A percentile compares a stretch with the other conserved stretches of the same genome.
Conservation (phyloP, 129 eudicot genomes). For the Mikania micrantha region DNA sequence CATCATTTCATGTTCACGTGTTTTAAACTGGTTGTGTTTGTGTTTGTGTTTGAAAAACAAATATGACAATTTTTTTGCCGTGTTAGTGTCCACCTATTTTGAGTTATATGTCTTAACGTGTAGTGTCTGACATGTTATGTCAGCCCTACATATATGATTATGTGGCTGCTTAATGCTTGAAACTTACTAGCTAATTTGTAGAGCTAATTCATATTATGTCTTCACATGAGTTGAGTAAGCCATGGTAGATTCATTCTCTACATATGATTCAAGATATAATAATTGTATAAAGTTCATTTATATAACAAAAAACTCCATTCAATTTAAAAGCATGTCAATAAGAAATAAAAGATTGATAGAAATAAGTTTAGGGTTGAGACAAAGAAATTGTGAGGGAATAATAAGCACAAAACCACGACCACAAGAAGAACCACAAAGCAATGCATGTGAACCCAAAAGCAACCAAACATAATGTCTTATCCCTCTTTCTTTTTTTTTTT, state of each 20-base stretch:
- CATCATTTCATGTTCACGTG: too few relatives aligned
- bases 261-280: background rate
- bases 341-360: background rate
- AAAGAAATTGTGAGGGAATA: constrained; percentile 30
- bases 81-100: too few relatives aligned
- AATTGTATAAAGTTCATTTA: background rate
- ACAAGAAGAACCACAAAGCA: constrained; percentile 25
- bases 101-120: too few relatives aligned
- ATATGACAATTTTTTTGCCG: too few relatives aligned
- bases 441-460: constrained; percentile 39
- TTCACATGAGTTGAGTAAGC: background rate
- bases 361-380: constrained; percentile 18
- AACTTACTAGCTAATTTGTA: too few relatives aligned
- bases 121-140: too few relatives aligned
- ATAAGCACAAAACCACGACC: constrained; percentile 26
- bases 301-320: background rate
- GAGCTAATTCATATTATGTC: too few relatives aligned
- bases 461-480: constrained; percentile 35
- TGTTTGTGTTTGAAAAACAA: too few relatives aligned
- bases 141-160: too few relatives aligned
- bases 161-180: too few relatives aligned
- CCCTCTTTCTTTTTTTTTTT: constrained; percentile 20
- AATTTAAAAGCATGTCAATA: background rate
- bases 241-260: background rate
- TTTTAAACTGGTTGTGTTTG: too few relatives aligned